Conservation (phyloP, 2,329 filamentous ascomycete genomes). For the Paecilomyces sp. region DNA sequence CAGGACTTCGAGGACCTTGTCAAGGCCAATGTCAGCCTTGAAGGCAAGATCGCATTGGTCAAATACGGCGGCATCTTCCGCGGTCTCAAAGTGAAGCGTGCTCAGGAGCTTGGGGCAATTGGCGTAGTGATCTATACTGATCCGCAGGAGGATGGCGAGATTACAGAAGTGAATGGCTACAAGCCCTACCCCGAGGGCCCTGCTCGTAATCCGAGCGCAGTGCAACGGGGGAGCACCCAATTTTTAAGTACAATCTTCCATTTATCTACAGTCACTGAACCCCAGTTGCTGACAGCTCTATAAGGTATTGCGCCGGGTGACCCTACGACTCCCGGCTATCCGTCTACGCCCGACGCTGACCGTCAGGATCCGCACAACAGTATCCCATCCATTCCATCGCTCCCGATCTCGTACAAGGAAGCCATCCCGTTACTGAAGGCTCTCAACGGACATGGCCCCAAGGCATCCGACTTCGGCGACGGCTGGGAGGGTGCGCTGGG, state of each 20-base stretch:
- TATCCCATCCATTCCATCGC: slow-evolving; percentile 79
- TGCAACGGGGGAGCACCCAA: slow-evolving; percentile 81
- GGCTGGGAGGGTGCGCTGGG: slow-evolving; percentile 68
- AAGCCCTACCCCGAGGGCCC: slow-evolving; percentile 77
- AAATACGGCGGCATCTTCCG: slow-evolving; percentile 85
- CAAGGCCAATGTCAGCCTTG: slow-evolving; percentile 64
- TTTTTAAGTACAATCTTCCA: slow-evolving; percentile 58
- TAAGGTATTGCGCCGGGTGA: slow-evolving; percentile 57
- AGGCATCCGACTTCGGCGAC: slow-evolving; percentile 64
- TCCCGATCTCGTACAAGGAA: slow-evolving; percentile 84
- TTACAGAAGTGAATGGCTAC: slow-evolving; percentile 75
- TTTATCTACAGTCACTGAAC: not conserved
- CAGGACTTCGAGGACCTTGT: slow-evolving; percentile 76
- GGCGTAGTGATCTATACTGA: slow-evolving; percentile 82
- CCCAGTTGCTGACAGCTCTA: slow-evolving; percentile 10
- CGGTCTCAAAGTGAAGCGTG: slow-evolving; percentile 86
- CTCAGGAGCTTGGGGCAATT: slow-evolving; percentile 82
- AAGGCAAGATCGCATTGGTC: slow-evolving; percentile 79
- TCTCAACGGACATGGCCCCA: slow-evolving; percentile 80
- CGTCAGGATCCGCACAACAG: slow-evolving; percentile 62
- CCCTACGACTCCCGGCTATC: slow-evolving; percentile 88
- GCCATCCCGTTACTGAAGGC: slow-evolving; percentile 82
- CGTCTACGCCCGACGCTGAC: slow-evolving; percentile 81
- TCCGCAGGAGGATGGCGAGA: slow-evolving; percentile 77
- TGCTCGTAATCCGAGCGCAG: slow-evolving; percentile 77